Percentiles rank a stretch among this genome's conserved stretches.
Evolutionary conservation across 768 basidiomycete genomes (phyloP).

Genomic region (Roridomyces roridus): DNA sequence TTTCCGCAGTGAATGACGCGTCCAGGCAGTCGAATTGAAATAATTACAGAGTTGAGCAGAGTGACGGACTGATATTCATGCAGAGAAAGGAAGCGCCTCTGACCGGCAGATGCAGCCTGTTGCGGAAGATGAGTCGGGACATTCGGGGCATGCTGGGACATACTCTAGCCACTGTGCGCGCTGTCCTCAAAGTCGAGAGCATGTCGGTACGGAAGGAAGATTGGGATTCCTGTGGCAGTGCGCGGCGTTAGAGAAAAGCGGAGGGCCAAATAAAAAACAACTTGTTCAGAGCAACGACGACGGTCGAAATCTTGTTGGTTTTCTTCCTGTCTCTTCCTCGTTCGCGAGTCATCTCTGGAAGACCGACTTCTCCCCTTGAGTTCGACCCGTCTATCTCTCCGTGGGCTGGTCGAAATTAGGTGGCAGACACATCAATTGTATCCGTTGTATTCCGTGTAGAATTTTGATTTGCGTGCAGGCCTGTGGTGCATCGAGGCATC

Average conservation of each 20-base stretch:
- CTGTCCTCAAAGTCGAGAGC: slow-evolving; percentile 73
- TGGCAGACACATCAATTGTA: slow-evolving; percentile 60
- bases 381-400: slow-evolving; percentile 62
- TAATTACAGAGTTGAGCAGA: slow-evolving; percentile 86
- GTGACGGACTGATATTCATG: slow-evolving; percentile 98
- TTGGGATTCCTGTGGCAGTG: slow-evolving; percentile 1
- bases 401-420: slow-evolving; percentile 84
- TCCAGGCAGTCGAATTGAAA: not conserved
- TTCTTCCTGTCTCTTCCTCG: slow-evolving; percentile 79
- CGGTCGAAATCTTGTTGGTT: slow-evolving; percentile 54
- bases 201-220: slow-evolving; percentile 45
- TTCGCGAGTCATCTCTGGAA: slow-evolving; percentile 61
- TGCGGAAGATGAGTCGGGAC: slow-evolving; percentile 10
- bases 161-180: slow-evolving; percentile 69
- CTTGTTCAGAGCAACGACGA: slow-evolving; percentile 78
- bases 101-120: slow-evolving; percentile 75
- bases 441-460: slow-evolving; percentile 13
- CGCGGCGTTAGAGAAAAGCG: not conserved
- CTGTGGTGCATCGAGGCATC: slow-evolving; percentile 19
- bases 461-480: slow-evolving; percentile 14
- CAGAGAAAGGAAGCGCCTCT: slow-evolving; percentile 92
- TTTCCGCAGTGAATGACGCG: not conserved
- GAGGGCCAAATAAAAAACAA: slow-evolving; percentile 10
- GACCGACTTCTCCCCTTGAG: slow-evolving; percentile 80
- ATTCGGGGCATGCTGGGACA: slow-evolving; percentile 25